phyloP scores from a whole-genome alignment of 1,139 yeast genomes.

The Protomyces arabidopsidicola region DNA sequence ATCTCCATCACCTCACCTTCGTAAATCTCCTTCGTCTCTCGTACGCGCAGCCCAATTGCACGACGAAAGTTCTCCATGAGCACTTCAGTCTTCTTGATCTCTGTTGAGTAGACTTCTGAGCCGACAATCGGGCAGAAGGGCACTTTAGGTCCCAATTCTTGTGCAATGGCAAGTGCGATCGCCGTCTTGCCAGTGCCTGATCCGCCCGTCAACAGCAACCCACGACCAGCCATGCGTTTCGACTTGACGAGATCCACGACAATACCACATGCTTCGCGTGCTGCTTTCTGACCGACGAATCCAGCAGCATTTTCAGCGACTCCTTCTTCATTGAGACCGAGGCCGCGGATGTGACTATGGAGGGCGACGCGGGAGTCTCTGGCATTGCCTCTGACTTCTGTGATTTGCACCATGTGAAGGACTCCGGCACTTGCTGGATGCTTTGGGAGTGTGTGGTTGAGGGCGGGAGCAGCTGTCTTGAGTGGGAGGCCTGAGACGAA shows the following conservation, averaged over 20 bases:
- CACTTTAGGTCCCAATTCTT: slow-evolving; percentile 95
- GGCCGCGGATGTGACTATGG: slow-evolving; percentile 93
- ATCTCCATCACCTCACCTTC: slow-evolving; percentile 97
- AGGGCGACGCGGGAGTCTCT: slow-evolving; percentile 86
- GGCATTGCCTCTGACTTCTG: slow-evolving; percentile 62
- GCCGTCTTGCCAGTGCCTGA: slow-evolving; percentile 99
- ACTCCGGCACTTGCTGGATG: not conserved
- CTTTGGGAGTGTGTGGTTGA: too few species aligned
- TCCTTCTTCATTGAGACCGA: slow-evolving; percentile 90
- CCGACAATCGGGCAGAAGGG: slow-evolving; percentile 99
- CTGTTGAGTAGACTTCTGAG: slow-evolving; percentile 90
- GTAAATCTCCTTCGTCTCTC: slow-evolving; percentile 95
- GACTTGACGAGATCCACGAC: slow-evolving; percentile 90
- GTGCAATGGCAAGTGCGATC: slow-evolving; percentile 89
- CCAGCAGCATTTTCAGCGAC: slow-evolving; percentile 79
- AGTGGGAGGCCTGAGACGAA: not conserved
- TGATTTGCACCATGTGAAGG: slow-evolving; percentile 66
- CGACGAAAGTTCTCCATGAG: slow-evolving; percentile 96
- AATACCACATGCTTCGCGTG: slow-evolving; percentile 96
- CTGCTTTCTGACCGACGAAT: slow-evolving; percentile 57
- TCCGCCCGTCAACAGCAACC: slow-evolving; percentile 91
- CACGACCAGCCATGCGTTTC: slow-evolving; percentile 91
- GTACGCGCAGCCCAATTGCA: slow-evolving; percentile 86
- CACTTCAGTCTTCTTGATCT: slow-evolving; percentile 94
- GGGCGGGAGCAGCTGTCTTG: too few species aligned